Conservation (phyloP, 2,329 filamentous ascomycete genomes). For the Pseudogymnoascus destructans region DNA sequence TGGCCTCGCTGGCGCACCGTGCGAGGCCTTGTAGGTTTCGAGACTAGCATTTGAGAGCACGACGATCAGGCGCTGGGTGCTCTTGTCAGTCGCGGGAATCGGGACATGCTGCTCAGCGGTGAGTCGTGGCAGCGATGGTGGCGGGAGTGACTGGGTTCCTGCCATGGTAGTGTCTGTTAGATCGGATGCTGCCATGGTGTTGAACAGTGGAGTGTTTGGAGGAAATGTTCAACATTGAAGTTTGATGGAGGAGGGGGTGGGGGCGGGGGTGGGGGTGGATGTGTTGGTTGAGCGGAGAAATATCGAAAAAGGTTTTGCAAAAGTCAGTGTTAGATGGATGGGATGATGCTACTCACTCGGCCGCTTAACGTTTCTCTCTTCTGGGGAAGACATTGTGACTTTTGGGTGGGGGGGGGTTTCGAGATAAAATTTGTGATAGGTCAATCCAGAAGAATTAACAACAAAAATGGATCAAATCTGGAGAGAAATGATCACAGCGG, state of each 20-base stretch:
- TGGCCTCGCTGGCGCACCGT: conserved; percentile 51
- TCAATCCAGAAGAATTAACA: background rate
- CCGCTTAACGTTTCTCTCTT: conserved; percentile 21
- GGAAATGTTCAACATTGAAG: conserved; percentile 6
- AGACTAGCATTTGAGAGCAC: conserved; percentile 94
- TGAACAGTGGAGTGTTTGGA: conserved; percentile 4
- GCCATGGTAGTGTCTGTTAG: conserved; percentile 22
- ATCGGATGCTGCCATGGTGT: conserved; percentile 5
- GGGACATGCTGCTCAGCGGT: conserved; percentile 85
- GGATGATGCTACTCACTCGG: conserved; percentile 21
- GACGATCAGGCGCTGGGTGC: conserved; percentile 82
- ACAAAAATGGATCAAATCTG: conserved; percentile 2
- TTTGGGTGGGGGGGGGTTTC: background rate
- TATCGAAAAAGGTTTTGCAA: conserved; percentile 1
- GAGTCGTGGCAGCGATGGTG: conserved; percentile 77
- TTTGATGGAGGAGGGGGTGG: background rate
- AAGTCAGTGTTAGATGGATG: background rate
- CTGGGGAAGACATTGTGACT: conserved; percentile 20
- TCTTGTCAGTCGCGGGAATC: conserved; percentile 76
- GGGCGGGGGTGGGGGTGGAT: background rate
- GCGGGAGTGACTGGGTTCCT: conserved; percentile 92
- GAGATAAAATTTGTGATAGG: conserved; percentile 1
- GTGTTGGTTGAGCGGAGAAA: conserved; percentile 1
- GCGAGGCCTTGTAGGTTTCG: conserved; percentile 89
- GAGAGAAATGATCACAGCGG: background rate